Evolutionary conservation across 106 monocot genomes (phyloP), one percentile per base, ranked within the genome.

Genomic region (Alisma plantagoaquatica): DNA sequence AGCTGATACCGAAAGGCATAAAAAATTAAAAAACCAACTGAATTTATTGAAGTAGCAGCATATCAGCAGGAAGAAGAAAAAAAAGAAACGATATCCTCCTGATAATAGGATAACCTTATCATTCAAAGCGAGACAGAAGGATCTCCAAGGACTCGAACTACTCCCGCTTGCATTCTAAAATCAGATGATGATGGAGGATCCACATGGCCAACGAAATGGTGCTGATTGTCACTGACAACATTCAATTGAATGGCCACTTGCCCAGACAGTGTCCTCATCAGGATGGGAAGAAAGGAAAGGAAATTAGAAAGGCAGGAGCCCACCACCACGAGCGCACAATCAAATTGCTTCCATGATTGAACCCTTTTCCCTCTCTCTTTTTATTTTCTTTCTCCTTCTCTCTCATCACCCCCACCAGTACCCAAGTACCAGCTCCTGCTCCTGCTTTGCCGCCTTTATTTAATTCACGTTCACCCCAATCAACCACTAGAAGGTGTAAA

Each of bases 221-320:
- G 27, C 31, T 46, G 25, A 64, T 43, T 17, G 46, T 55, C 42
- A 46, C 12, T 45, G 32, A 66, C 56, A 66, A 56, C 56, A 56
- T 56, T 55, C 56, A 66, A 18, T 46, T 56, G n/a, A n/a, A n/a
- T n/a, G n/a, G 45, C 47, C 66, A 29, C 23, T 47, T 46, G 54
- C 42, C 43, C 54, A 54, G 66, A 66, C 66, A 66, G 41, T 65
- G 54, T 56, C 66, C 21, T 33, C 25, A 32, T 44, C 46, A 66
- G 43, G 56, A 23, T 48, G 54, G 22, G 24, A 17, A 66, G 47
- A n/a, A 33, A 56, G 38, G n/a, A n/a, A n/a, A n/a, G n/a, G n/a
- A n/a, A n/a, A n/a, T n/a, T n/a, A 27, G 8, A 33, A 32, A 46
- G 31, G 25, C 4, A 27, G 20, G 10, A 53, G 41, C 32, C 25